Percentiles rank a stretch among this genome's conserved stretches.
phyloP scores from a whole-genome alignment of 2,329 filamentous ascomycete genomes.

The Ascochyta koolunga region DNA sequence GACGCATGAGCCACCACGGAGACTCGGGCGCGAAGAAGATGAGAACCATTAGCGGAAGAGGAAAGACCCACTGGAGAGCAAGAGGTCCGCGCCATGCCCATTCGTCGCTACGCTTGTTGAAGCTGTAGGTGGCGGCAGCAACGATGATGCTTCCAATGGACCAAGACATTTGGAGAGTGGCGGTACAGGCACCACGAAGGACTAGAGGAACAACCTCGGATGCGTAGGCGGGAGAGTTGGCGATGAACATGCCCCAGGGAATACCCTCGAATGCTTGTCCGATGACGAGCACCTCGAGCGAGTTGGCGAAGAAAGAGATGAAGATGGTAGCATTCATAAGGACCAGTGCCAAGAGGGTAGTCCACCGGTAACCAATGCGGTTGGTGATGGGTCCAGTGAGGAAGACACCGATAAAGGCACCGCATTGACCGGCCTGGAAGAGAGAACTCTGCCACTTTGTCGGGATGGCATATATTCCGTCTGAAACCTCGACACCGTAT shows the following conservation, averaged over 20 bases:
- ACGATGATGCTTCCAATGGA: slow-evolving; percentile 67
- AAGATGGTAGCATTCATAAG: slow-evolving; percentile 65
- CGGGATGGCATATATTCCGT: slow-evolving; percentile 49
- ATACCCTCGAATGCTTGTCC: slow-evolving; percentile 65
- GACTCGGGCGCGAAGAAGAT: slow-evolving; percentile 53
- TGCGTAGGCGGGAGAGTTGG: slow-evolving; percentile 67
- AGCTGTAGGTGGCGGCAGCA: slow-evolving; percentile 60
- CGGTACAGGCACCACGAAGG: slow-evolving; percentile 62
- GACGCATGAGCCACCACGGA: slow-evolving; percentile 50
- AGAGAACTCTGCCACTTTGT: slow-evolving; percentile 65
- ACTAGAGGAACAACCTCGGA: slow-evolving; percentile 65
- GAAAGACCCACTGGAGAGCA: slow-evolving; percentile 52
- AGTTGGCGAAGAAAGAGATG: slow-evolving; percentile 61
- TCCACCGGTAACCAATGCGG: slow-evolving; percentile 63
- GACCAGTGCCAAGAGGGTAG: slow-evolving; percentile 60
- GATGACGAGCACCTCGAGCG: slow-evolving; percentile 55
- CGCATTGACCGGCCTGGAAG: slow-evolving; percentile 61
- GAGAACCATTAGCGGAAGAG: slow-evolving; percentile 50
- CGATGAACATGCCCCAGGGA: slow-evolving; percentile 69
- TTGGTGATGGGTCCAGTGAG: slow-evolving; percentile 65
- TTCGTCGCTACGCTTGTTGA: slow-evolving; percentile 47
- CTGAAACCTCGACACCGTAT: slow-evolving; percentile 54
- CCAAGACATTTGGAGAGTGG: slow-evolving; percentile 70
- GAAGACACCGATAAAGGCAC: slow-evolving; percentile 66
- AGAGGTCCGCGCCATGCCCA: slow-evolving; percentile 34